phyloP scores from a whole-genome alignment of 2,329 filamentous ascomycete species.

The Xenosphaeropsis pyriputrescens region DNA sequence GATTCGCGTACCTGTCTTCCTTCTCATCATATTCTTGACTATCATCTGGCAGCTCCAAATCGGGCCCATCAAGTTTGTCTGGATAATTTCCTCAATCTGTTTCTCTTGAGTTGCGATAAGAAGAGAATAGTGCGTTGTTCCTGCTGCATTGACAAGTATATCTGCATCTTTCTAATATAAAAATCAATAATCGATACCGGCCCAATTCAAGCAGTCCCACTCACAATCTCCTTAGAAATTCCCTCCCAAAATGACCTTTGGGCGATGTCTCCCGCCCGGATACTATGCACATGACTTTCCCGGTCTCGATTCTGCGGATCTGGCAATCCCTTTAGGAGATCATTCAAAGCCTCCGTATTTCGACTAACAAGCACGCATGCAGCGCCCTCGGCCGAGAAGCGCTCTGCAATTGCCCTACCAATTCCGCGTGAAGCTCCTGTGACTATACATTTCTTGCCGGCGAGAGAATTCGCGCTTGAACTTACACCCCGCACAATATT shows the following conservation, averaged over 20 bases:
- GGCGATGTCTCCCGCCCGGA: conserved; percentile 16
- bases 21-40: conserved; percentile 29
- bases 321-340: conserved; percentile 40
- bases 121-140: conserved; percentile 50
- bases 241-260: conserved; percentile 12
- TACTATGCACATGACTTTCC: conserved; percentile 4
- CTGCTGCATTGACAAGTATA: conserved; percentile 69
- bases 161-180: conserved; percentile 20
- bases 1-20: conserved; percentile 13
- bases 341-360: conserved; percentile 45
- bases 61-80: conserved; percentile 56
- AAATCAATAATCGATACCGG: not conserved
- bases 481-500: not conserved
- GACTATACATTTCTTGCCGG: conserved; percentile 30
- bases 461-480: not conserved
- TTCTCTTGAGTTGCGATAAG: conserved; percentile 37
- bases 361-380: conserved; percentile 47
- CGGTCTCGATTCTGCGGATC: not conserved
- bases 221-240: conserved; percentile 8
- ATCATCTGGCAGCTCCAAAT: conserved; percentile 44
- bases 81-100: conserved; percentile 41
- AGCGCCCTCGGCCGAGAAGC: conserved; percentile 49
- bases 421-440: conserved; percentile 61
- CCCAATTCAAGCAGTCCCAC: conserved; percentile 3
- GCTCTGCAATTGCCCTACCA: conserved; percentile 48